Evolutionary conservation across 805 yeast species (phyloP), one percentile per base, ranked within the genome.

Genomic region (Phaffomyces opuntiae): DNA sequence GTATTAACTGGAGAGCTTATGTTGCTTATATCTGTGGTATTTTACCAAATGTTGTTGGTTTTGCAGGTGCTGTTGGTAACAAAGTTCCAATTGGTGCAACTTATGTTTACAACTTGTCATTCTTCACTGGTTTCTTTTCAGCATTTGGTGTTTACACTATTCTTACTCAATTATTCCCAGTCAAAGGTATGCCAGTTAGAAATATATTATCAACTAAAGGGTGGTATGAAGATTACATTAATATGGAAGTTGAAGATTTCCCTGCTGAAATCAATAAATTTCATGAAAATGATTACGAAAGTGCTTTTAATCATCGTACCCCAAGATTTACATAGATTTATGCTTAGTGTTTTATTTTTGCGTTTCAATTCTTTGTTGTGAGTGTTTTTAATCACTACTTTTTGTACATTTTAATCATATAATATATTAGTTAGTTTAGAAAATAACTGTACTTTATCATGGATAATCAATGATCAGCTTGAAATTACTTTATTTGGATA

Each of bases 1-100:
- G 96, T 36, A 55, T 78, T 63, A 87, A 87, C 61, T 86, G 95
- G 93, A 74, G 95, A 62, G 96, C 91, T 2, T 80, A 77, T 53
- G 78, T 73, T 31, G 93, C 96, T 1, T 88, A 88, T 61, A 62
- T 88, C 52, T 73, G 81, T 53, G 96, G 96, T 45, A 81, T 89
- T 48, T 68, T 80, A 33, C 93, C 95, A 40, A 88, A 87, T 57
- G 81, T 88, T 58, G 84, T 84, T 19, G 96, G 96, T 2, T 88
- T 88, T 55, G 91, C 83, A 7, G 88, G 95, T 51, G 88, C 89
- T 9, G 80, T 86, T 24, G 86, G 82, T 36, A 75, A 80, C n/a
- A 74, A 70, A 49, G 95, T 87, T 14, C 95, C 96, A 27, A 67
- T 69, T 40, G 95, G 91, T 31, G 96, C 96, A 11, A 76, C 78